Evolutionary conservation across 1,284 basidiomycete species (phyloP), one percentile per base, ranked within the genome.

Genomic region (Fomitopsis palustris): DNA sequence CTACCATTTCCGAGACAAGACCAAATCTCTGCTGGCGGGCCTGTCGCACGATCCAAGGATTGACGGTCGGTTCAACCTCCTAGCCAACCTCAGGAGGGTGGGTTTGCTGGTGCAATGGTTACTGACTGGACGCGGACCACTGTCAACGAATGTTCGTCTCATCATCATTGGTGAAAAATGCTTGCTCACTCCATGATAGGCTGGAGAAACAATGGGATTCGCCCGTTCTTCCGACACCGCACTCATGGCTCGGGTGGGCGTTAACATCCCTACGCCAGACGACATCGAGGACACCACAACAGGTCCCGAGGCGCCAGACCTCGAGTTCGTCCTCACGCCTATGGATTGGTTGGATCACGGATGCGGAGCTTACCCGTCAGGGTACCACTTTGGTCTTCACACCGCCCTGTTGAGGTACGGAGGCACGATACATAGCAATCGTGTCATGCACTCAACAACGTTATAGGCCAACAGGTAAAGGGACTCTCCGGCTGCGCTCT

Each of bases 201-300:
- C 82, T 16, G 84, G 78, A 4, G 86, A 88, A 69, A 75, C 79
- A 2, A 83, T 75, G 23, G 80, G 82, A 0, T 88, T 88, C 64
- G 69, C 83, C 37, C 80, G 85, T 38, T 77, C 82, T 12, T 79
- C 82, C 58, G 82, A 88, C 59, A 77, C 78, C 0, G 67, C 59
- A 8, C 65, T 87, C 38, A 88, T 87, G 66, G 79, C 72, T 5
- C 67, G 70, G 2, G 64, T 31, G 66, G 0, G 69, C 81, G 57
- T 81, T 10, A 33, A 16, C 14, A 2, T 74, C 61, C 49, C 63
- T 6, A 38, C 21, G 16, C 70, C 72, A 1, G 71, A 75, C 21
- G 29, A 58, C 7, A 67, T 82, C 4, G 72, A 76, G 59, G 86
- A 88, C 63, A 77, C 75, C 39, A 84, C 82, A 0, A 85, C 86